Evolutionary conservation across 768 basidiomycete genomes (phyloP), one percentile per base, ranked within the genome.

Genomic region (Gymnopilus dilepis): DNA sequence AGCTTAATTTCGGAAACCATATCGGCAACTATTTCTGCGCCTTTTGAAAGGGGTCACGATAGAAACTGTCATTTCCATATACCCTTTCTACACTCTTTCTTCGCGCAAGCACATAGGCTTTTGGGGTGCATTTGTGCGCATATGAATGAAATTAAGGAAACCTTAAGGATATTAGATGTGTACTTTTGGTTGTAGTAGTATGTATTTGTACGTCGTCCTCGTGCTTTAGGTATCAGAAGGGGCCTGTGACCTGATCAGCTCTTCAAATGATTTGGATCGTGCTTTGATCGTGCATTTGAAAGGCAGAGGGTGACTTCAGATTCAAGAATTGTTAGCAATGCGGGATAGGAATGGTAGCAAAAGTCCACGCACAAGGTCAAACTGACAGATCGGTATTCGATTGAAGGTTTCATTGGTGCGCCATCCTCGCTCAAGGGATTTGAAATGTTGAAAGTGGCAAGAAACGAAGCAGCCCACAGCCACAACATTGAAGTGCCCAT

Each of bases 211-310:
- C 15, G 34, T 37, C 11, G 15, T 3, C 15, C 15, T 8, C 7
- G 15, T 7, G 17, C 31, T 17, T 11, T 50, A 50, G 11, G 3
- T 6, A 17, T 50, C 47, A 7, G 15, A 8, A 7, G 30, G 11
- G 15, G n/a, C 7, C 0, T 50, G 30, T 1, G 47, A 50, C 6
- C 15, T 50, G 15, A 50, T 31, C 4, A 31, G 28, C 30, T 50
- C 47, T 22, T 50, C 28, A 3, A 28, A 31, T 9, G 47, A 26
- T 9, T 28, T 28, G 28, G 47, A 73, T 8, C 72, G 58, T 19
- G 72, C 68, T 33, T 66, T 70, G 51, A 73, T 67, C n/a, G 55
- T 50, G 41, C 70, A 73, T 55, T 65, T 58, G 58, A 71, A 74
- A 9, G 69, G 66, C n/a, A 56, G 45, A 21, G 71, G 67, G 40